Conservation (phyloP, 2,329 filamentous ascomycete species). For the Fusarium denticulatum region DNA sequence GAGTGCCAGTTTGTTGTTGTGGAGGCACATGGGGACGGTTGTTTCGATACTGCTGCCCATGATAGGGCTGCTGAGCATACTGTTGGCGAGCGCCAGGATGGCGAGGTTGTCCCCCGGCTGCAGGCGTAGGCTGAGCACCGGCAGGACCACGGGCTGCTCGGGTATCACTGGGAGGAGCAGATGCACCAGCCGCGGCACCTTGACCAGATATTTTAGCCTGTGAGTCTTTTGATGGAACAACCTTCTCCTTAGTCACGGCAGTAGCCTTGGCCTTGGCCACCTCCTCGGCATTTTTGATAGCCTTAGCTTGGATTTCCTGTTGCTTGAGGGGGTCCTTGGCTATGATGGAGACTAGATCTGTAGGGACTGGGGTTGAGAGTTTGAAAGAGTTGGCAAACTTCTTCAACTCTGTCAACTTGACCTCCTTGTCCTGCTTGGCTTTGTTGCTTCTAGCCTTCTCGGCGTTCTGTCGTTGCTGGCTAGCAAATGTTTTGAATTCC, state of each 20-base stretch:
- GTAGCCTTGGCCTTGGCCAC: constrained; percentile 65
- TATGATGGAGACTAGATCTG: constrained; percentile 91
- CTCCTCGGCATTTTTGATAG: constrained; percentile 78
- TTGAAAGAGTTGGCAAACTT: constrained; percentile 97
- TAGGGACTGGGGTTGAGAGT: constrained; percentile 89
- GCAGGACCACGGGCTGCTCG: constrained; percentile 49
- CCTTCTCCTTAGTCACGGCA: constrained; percentile 54
- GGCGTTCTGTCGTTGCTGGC: constrained; percentile 62
- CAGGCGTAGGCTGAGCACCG: constrained; percentile 46
- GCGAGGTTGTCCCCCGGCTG: constrained; percentile 50
- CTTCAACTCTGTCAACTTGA: constrained; percentile 93
- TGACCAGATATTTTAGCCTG: constrained; percentile 52
- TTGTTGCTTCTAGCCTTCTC: constrained; percentile 68
- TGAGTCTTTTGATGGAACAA: constrained; percentile 56
- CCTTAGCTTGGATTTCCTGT: constrained; percentile 90
- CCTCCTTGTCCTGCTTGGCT: constrained; percentile 80
- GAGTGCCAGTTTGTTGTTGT: constrained; percentile 55
- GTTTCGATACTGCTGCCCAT: constrained; percentile 59
- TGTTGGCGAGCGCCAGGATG: constrained; percentile 60
- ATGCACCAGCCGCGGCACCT: constrained; percentile 25
- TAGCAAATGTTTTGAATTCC: constrained; percentile 72
- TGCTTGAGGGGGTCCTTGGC: constrained; percentile 97
- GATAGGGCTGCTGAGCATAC: constrained; percentile 58
- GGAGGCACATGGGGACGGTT: constrained; percentile 57
- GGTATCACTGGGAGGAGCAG: constrained; percentile 39